These are phyloP conservation scores for Calonectria pteridis DNA, from an alignment of 2,329 filamentous ascomycete species.

Conservation along the genomic window DNA sequence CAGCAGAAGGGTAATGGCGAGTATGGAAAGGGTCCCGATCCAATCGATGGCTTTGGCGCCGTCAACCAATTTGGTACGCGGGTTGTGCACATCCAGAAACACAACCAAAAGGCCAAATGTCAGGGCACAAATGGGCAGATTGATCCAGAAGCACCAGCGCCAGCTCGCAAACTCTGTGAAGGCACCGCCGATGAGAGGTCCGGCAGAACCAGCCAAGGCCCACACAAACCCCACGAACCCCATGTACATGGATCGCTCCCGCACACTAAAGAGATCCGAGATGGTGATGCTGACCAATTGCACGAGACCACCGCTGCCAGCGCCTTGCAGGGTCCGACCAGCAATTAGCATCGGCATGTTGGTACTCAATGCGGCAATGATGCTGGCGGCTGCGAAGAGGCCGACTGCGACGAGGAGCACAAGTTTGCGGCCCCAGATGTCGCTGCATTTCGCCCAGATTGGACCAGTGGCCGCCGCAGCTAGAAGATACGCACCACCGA, in stretches of 20 bases:
- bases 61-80: slow-evolving; percentile 5
- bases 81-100: slow-evolving; percentile 32
- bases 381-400: slow-evolving; percentile 5
- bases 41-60: slow-evolving; percentile 24
- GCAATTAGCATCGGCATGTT: slow-evolving; percentile 24
- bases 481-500: slow-evolving; percentile 20
- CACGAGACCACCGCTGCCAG: slow-evolving; percentile 2
- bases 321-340: slow-evolving; percentile 17
- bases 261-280: slow-evolving; percentile 41
- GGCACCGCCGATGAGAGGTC: slow-evolving; percentile 44
- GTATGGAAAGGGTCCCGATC: slow-evolving; percentile 14
- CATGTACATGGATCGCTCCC: slow-evolving; percentile 61
- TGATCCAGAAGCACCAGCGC: slow-evolving; percentile 50
- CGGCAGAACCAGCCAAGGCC: slow-evolving; percentile 70
- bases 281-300: slow-evolving; percentile 20
- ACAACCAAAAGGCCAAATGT: slow-evolving; percentile 68
- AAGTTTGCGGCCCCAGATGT: slow-evolving; percentile 29
- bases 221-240: slow-evolving; percentile 74
- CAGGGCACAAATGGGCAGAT: slow-evolving; percentile 43
- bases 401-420: slow-evolving; percentile 5
- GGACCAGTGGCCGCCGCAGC: slow-evolving; percentile 12
- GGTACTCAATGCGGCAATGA: slow-evolving; percentile 1
- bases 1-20: slow-evolving; percentile 14
- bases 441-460: slow-evolving; percentile 16
- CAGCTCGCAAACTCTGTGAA: slow-evolving; percentile 39